Percentiles rank a stretch among this genome's conserved stretches.
phyloP scores from a whole-genome alignment of 345 rosid genomes.

The Dipteronia dyeriana region DNA sequence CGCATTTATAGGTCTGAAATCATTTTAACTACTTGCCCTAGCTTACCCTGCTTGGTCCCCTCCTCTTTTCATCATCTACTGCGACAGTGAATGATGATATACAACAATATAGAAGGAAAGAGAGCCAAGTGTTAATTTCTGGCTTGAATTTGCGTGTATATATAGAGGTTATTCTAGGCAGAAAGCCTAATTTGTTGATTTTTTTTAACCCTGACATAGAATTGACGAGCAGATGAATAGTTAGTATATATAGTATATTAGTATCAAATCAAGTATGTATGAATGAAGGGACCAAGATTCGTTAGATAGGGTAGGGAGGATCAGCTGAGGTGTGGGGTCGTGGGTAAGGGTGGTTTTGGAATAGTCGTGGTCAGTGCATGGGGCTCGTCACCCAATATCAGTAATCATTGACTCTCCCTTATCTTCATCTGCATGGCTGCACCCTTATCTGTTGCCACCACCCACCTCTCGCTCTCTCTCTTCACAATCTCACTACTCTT shows the following conservation, averaged over 20 bases:
- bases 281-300: too few relatives aligned
- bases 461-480: not conserved
- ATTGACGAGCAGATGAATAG: not conserved
- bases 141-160: not conserved
- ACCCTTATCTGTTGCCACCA: not conserved
- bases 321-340: too few relatives aligned
- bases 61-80: not conserved
- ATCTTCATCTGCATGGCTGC: constrained; percentile 11
- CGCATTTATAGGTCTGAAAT: constrained; percentile 21
- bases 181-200: too few relatives aligned
- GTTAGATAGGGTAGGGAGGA: too few relatives aligned
- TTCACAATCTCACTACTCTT: constrained; percentile 1
- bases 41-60: constrained; percentile 25
- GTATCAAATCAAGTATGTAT: too few relatives aligned
- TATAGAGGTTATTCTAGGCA: not conserved
- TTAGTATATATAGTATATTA: not conserved
- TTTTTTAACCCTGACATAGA: not conserved
- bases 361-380: constrained; percentile 22
- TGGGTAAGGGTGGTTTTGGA: not conserved
- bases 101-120: not conserved
- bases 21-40: constrained; percentile 19
- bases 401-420: constrained; percentile 16
- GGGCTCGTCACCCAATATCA: constrained; percentile 3
- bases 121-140: not conserved
- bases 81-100: not conserved